These are phyloP conservation scores for Candida sphagnicola DNA, from an alignment of 805 yeast genomes.

Conservation along the genomic window DNA sequence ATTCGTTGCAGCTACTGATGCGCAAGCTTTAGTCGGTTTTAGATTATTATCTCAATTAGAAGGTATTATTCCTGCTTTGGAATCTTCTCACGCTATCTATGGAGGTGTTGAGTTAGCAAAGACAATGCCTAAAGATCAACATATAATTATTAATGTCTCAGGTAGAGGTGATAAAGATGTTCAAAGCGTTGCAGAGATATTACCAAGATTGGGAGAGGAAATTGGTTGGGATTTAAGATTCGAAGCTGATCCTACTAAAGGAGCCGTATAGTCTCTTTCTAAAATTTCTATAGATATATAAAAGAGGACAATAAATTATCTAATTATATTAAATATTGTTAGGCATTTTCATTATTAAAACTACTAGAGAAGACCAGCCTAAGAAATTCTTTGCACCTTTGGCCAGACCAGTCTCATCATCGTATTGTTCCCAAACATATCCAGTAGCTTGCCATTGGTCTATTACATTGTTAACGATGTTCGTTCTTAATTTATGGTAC, in stretches of 20 bases:
- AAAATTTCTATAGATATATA: not conserved
- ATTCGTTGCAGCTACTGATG: slow-evolving; percentile 89
- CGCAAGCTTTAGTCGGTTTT: slow-evolving; percentile 93
- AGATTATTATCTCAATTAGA: slow-evolving; percentile 84
- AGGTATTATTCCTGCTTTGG: slow-evolving; percentile 98
- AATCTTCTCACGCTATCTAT: slow-evolving; percentile 92
- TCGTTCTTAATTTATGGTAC: slow-evolving; percentile 58
- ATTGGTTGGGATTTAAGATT: slow-evolving; percentile 97
- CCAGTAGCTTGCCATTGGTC: slow-evolving; percentile 74
- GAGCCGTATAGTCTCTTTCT: not conserved
- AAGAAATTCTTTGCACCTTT: slow-evolving; percentile 84
- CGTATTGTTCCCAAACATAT: slow-evolving; percentile 87
- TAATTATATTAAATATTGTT: slow-evolving; percentile 25
- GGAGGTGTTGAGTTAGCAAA: slow-evolving; percentile 89
- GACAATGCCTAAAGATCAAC: slow-evolving; percentile 72
- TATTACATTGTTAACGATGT: slow-evolving; percentile 65
- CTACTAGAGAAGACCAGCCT: slow-evolving; percentile 90
- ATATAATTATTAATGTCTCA: slow-evolving; percentile 83
- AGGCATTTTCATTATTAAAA: slow-evolving; percentile 82
- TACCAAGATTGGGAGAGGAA: slow-evolving; percentile 84
- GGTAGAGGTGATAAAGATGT: slow-evolving; percentile 99
- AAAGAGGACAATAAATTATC: not conserved
- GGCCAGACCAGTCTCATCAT: slow-evolving; percentile 69
- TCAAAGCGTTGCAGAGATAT: slow-evolving; percentile 91
- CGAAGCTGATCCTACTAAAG: slow-evolving; percentile 46